Conservation (phyloP, 2,329 filamentous ascomycete genomes). For the Penicillium sp. region DNA sequence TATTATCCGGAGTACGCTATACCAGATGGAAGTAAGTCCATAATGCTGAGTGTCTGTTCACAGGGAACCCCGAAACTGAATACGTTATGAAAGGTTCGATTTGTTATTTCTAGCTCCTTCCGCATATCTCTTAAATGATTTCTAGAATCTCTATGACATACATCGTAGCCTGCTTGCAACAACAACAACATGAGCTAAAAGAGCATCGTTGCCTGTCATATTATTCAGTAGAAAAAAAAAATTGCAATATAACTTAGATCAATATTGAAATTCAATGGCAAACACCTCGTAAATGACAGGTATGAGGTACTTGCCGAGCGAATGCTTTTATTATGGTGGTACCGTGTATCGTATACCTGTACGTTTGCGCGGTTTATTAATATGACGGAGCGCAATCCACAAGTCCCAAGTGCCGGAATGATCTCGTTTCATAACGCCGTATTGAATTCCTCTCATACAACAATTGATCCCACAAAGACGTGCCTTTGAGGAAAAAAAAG, state of each 20-base stretch:
- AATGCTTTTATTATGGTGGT: slow-evolving; percentile 11
- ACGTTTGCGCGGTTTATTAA: slow-evolving; percentile 17
- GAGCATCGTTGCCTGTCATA: neutral
- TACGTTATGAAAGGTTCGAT: neutral
- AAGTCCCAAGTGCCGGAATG: slow-evolving; percentile 8
- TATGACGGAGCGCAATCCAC: slow-evolving; percentile 16
- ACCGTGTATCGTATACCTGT: slow-evolving; percentile 14
- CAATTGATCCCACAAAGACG: neutral
- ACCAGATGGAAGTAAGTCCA: neutral
- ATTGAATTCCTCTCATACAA: neutral
- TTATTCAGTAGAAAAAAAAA: neutral
- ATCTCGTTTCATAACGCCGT: slow-evolving; percentile 8
- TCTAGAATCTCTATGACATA: neutral
- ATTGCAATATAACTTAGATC: neutral
- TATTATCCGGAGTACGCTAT: neutral
- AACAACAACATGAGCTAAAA: neutral
- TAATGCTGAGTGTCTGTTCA: neutral
- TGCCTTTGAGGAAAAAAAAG: neutral
- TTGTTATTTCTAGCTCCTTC: neutral
- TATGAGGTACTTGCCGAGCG: slow-evolving; percentile 10
- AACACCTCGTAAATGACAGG: neutral
- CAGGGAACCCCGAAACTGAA: neutral
- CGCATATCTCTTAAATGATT: neutral
- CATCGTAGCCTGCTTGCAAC: neutral
- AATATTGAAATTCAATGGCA: neutral